A percentile compares a stretch with the other conserved stretches of the same genome.
Conservation (phyloP, 345 rosid species). For the Citropsis articulata region DNA sequence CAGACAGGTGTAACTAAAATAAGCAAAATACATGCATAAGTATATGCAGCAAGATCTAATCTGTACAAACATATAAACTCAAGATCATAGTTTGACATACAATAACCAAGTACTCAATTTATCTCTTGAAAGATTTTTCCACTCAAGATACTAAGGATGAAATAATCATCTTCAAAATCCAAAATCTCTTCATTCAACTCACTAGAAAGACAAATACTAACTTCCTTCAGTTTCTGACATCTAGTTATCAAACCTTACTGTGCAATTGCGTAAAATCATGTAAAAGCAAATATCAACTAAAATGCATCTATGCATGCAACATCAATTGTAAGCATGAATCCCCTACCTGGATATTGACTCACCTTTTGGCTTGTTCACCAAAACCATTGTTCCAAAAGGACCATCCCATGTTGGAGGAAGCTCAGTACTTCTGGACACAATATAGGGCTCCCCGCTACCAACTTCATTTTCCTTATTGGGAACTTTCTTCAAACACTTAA, state of each 20-base stretch:
- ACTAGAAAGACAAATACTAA: neutral
- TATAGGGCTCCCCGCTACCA: slow-evolving; percentile 62
- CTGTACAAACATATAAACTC: neutral
- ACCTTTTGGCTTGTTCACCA: slow-evolving; percentile 97
- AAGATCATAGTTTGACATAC: neutral
- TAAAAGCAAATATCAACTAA: neutral
- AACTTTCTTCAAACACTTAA: slow-evolving; percentile 79
- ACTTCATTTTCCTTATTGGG: slow-evolving; percentile 48
- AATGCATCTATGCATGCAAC: neutral
- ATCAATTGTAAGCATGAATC: neutral
- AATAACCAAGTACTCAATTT: neutral
- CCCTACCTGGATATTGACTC: slow-evolving; percentile 13
- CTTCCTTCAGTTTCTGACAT: neutral
- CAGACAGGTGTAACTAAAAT: neutral
- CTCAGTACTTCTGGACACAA: slow-evolving; percentile 63
- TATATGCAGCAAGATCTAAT: neutral
- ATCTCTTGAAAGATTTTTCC: no score
- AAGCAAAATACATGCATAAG: neutral
- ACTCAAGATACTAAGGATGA: neutral
- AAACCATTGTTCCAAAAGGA: slow-evolving; percentile 73
- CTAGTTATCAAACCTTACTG: neutral
- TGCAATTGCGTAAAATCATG: neutral
- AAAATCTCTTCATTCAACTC: neutral
- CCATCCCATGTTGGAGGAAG: slow-evolving; percentile 93
- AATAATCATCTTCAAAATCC: neutral